Evolutionary conservation across 169 alveolate genomes (phyloP), one percentile per base, ranked within the genome.

Genomic region (Plasmodium gallinaceum): DNA sequence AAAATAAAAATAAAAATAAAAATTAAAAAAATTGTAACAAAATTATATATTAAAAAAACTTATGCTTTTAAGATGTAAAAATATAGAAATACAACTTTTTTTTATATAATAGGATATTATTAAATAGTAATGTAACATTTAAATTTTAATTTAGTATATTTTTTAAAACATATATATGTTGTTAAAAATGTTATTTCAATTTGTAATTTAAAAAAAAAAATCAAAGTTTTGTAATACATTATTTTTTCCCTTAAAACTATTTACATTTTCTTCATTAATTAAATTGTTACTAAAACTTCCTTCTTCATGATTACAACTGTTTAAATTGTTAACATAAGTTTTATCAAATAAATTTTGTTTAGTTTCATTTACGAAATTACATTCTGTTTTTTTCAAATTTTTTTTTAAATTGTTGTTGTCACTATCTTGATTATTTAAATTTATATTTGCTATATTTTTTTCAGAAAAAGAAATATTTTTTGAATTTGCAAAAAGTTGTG

Each of bases 401-500:
- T 75, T 75, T 24, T 48, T 62, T 24, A 14, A 16, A 75, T 24
- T 61, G 10, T 42, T 45, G 22, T 61, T 14, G 18, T 22, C 22
- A 39, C 10, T 54, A 45, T 66, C 62, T 14, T 68, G 39, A 39
- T 9, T 66, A 66, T 68, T 80, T 57, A 42, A 0, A 70, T 60
- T 68, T 68, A 42, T 12, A 16, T 80, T 80, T 51, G 48, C 12
- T 66, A 32, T 54, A 16, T 66, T 54, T 46, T 80, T 68, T 66
- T 80, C 72, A 6, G 69, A 32, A n/a, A 66, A 57, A 5, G 90
- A 68, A 54, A 66, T 80, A 80, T 94, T 93, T 48, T 86, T 62
- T 14, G 95, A 92, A 74, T 88, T 94, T 7, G 93, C 91, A 88
- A 92, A 94, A 39, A 94, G 91, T 78, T 87, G 72, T 14, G 96